Evolutionary conservation across 2,329 filamentous ascomycete genomes (phyloP), one percentile per base, ranked within the genome.

Genomic region (Cephalotrichum gorgonifer): DNA sequence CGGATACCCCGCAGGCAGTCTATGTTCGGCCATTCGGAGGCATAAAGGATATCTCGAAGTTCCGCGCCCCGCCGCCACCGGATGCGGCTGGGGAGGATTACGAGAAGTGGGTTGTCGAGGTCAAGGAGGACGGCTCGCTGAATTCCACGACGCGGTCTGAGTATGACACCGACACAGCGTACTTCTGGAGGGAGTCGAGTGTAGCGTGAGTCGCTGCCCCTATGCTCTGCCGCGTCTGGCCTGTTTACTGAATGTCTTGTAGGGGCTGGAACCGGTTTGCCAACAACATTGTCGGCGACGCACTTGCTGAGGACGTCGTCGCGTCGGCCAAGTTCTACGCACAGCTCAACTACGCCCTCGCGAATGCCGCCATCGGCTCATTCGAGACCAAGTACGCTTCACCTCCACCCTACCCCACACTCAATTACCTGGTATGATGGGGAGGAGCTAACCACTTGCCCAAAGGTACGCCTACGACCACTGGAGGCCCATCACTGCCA

Each of bases 141-240:
- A 49, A 52, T 30, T 52, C 50, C 3, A 52, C 41, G 7, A 27
- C 3, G 14, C 7, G 52, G 30, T 52, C 44, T 7, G 48, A 47
- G 12, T 48, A 52, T 14, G 44, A 54, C 17, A 52, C 50, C 2
- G 48, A 54, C 11, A 54, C 49, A 27, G 52, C 52, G 6, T 54
- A 54, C 30, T 54, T 54, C 30, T 54, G 52, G 52, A 39, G 31
- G n/a, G 52, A 52, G 45, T 50, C 50, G 6, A 50, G 48, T 31
- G 44, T 49, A 2, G 28, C 35, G 52, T 54, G 28, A 50, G 52
- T 51, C 20, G 23, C n/a, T 14, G 12, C 12, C 12, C 4, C 12
- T 14, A n/a, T n/a, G 3, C 30, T 15, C 12, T 11, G 8, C 12
- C 30, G 20, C 23, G 4, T 23, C 4, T 15, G 11, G 17, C 14